Evolutionary conservation across 2,329 filamentous ascomycete species (phyloP).

Genomic region (Neopestalotiopsis sp.): DNA sequence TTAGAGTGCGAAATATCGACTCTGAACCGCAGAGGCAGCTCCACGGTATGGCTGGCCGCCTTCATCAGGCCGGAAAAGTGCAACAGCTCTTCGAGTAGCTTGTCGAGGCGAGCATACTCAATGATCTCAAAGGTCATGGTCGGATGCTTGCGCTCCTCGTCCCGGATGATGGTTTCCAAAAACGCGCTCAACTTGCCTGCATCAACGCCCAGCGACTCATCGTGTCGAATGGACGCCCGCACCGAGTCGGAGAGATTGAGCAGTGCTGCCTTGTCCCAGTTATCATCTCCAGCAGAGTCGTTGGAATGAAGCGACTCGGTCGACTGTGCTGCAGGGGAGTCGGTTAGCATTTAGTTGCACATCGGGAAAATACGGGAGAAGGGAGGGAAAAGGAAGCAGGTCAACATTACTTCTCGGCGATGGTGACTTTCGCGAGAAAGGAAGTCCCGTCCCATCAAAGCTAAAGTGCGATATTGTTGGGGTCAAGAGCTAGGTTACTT

Average conservation of each 20-base stretch:
- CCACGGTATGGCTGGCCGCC: constrained; percentile 33
- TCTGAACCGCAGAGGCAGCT: constrained; percentile 37
- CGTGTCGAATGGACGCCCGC: constrained; percentile 40
- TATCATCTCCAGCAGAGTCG: constrained; percentile 25
- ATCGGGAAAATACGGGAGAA: neutral
- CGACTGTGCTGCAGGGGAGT: constrained; percentile 21
- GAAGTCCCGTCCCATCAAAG: constrained; percentile 31
- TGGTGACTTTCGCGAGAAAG: constrained; percentile 29
- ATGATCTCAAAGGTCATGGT: constrained; percentile 47
- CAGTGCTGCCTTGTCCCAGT: constrained; percentile 31
- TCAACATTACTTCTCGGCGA: constrained; percentile 29
- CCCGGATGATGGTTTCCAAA: constrained; percentile 43
- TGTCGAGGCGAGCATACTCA: constrained; percentile 39
- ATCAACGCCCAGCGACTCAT: constrained; percentile 38
- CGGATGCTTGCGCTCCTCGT: constrained; percentile 42
- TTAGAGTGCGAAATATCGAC: constrained; percentile 43
- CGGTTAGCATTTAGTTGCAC: constrained; percentile 9
- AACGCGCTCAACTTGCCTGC: constrained; percentile 45
- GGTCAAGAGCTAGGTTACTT: constrained; percentile 32
- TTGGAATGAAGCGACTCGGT: constrained; percentile 24
- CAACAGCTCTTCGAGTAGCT: constrained; percentile 50
- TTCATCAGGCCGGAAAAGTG: constrained; percentile 43
- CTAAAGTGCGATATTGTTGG: constrained; percentile 36
- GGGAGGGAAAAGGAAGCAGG: neutral
- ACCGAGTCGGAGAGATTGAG: constrained; percentile 50